These are phyloP conservation scores for Phyllosticta citrichinensis DNA, from an alignment of 2,329 filamentous ascomycete species.

Conservation along the genomic window DNA sequence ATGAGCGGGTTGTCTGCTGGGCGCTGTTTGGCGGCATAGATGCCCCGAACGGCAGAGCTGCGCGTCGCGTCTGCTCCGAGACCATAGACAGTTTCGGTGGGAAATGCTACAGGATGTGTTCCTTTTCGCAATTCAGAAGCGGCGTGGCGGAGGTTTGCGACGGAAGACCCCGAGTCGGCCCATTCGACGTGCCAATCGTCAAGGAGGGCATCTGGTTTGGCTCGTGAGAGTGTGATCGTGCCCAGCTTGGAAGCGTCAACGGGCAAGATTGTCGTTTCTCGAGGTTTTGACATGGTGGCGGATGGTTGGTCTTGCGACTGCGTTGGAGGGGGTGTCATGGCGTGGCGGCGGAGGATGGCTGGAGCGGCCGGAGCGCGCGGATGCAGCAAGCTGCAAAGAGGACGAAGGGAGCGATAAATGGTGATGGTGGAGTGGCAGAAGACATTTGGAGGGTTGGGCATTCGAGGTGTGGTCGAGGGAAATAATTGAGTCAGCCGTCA, in stretches of 20 bases:
- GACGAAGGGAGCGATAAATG: neutral
- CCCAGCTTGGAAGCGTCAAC: slow-evolving; percentile 33
- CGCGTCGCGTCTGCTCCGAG: slow-evolving; percentile 92
- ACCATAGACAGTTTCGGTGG: slow-evolving; percentile 95
- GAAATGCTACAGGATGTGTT: slow-evolving; percentile 79
- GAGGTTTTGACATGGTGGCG: neutral
- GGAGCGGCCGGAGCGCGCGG: neutral
- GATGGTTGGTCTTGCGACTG: neutral
- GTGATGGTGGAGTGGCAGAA: neutral
- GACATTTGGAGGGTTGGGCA: slow-evolving; percentile 9
- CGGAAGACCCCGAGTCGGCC: slow-evolving; percentile 31
- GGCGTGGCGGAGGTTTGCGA: slow-evolving; percentile 50
- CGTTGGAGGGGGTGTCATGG: neutral
- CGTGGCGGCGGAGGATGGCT: neutral
- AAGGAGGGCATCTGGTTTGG: slow-evolving; percentile 16
- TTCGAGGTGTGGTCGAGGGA: neutral
- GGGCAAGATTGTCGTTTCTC: slow-evolving; percentile 28
- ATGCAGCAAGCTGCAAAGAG: neutral
- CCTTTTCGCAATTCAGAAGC: slow-evolving; percentile 55
- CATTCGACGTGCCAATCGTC: slow-evolving; percentile 25
- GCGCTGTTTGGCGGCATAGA: slow-evolving; percentile 81
- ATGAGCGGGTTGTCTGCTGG: slow-evolving; percentile 95
- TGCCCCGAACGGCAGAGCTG: slow-evolving; percentile 74
- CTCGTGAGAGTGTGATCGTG: slow-evolving; percentile 19
- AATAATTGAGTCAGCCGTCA: neutral